phyloP scores from a whole-genome alignment of 2,329 filamentous ascomycete species.

The Aureobasidium sp. region DNA sequence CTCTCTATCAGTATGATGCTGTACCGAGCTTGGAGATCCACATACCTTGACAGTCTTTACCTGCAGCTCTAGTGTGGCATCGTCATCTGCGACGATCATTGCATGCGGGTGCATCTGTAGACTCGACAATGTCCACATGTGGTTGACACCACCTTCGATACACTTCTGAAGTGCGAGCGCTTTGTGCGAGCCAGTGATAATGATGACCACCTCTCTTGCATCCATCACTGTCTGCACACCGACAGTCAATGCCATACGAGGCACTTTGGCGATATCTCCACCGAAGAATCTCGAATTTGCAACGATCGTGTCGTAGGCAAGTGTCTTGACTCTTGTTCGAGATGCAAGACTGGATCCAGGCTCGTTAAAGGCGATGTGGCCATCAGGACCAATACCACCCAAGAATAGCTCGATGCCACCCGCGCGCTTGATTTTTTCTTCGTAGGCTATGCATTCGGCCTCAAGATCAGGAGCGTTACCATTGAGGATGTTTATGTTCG shows the following conservation, averaged over 20 bases:
- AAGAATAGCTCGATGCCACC: constrained; percentile 84
- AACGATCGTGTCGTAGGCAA: constrained; percentile 79
- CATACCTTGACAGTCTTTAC: constrained; percentile 37
- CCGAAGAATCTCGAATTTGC: constrained; percentile 81
- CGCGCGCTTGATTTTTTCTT: constrained; percentile 64
- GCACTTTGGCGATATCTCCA: constrained; percentile 66
- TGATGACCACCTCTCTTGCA: constrained; percentile 70
- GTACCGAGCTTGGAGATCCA: neutral
- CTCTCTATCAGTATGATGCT: neutral
- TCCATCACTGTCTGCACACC: constrained; percentile 79
- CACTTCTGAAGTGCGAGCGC: constrained; percentile 71
- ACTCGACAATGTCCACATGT: constrained; percentile 84
- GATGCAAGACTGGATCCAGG: constrained; percentile 72
- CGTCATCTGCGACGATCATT: constrained; percentile 77
- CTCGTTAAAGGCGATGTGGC: constrained; percentile 88
- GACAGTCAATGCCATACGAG: constrained; percentile 75
- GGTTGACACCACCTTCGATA: constrained; percentile 75
- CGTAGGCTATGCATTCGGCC: constrained; percentile 71
- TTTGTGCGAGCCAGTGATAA: constrained; percentile 77
- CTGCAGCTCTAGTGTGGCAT: constrained; percentile 47
- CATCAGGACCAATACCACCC: constrained; percentile 77
- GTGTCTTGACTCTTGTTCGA: constrained; percentile 75
- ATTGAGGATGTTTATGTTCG: constrained; percentile 78
- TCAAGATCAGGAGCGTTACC: constrained; percentile 71
- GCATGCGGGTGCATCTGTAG: constrained; percentile 75